Evolutionary conservation across 345 rosid species (phyloP).

Genomic region (Rubroshorea leprosula): DNA sequence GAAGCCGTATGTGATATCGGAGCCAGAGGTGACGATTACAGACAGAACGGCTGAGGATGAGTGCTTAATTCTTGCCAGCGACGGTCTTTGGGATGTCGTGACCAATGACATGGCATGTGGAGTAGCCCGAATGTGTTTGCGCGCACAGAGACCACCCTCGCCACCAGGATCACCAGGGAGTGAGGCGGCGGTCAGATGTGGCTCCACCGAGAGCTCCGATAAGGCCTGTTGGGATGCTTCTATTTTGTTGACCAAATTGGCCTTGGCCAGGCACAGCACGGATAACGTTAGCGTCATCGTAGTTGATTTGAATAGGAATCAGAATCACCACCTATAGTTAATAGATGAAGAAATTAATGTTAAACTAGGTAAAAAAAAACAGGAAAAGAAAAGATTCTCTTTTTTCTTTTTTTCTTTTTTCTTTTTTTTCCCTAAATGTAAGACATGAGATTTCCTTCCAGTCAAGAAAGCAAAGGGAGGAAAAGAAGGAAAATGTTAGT

Average conservation of each 20-base stretch:
- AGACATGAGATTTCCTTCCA: too few species aligned
- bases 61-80: constrained; percentile 63
- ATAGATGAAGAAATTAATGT: constrained; percentile 5
- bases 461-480: too few species aligned
- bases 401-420: too few species aligned
- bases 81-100: constrained; percentile 77
- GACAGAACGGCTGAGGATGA: constrained; percentile 52
- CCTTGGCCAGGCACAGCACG: constrained; percentile 63
- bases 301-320: constrained; percentile 56
- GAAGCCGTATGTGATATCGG: constrained; percentile 60
- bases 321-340: not conserved
- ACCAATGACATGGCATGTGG: constrained; percentile 55
- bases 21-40: constrained; percentile 55
- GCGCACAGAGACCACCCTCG: constrained; percentile 26
- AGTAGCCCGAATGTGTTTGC: constrained; percentile 54
- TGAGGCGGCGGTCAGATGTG: constrained; percentile 15
- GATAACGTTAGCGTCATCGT: constrained; percentile 90
- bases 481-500: too few species aligned
- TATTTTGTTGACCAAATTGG: constrained; percentile 68
- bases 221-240: constrained; percentile 78
- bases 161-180: constrained; percentile 18
- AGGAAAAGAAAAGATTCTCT: not conserved
- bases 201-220: constrained; percentile 33
- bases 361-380: not conserved
- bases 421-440: too few species aligned